phyloP scores from a whole-genome alignment of 768 basidiomycete species.

The Tephrocybe sp. region DNA sequence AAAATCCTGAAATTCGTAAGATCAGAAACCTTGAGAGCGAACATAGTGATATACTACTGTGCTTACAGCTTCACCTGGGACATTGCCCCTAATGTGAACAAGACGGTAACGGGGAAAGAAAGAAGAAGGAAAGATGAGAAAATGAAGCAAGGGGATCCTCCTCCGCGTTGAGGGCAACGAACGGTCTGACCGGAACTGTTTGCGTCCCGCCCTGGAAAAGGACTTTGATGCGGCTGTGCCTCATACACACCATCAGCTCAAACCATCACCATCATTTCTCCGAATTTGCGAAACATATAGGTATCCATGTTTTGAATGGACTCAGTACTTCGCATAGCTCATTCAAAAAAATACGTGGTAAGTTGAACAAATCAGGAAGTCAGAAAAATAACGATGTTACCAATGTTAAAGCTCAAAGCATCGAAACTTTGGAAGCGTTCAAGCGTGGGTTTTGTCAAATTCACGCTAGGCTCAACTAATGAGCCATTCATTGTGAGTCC shows the following conservation, averaged over 20 bases:
- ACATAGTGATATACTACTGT: constrained; percentile 21
- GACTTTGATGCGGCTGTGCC: constrained; percentile 11
- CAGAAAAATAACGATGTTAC: no score
- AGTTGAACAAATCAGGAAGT: no score
- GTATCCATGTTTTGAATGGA: no score
- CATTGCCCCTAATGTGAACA: constrained; percentile 24
- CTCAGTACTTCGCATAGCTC: no score
- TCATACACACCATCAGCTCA: background rate
- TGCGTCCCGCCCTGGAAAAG: background rate
- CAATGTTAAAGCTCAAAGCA: no score
- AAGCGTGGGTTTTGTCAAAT: no score
- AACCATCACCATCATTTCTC: constrained; percentile 1
- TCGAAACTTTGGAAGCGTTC: no score
- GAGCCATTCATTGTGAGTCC: no score
- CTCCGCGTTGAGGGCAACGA: constrained; percentile 2
- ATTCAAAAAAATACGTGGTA: no score
- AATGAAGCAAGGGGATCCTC: background rate
- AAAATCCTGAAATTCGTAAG: constrained; percentile 51
- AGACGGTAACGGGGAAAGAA: background rate
- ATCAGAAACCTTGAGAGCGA: constrained; percentile 8
- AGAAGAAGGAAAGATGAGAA: constrained; percentile 1
- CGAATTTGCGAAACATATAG: background rate
- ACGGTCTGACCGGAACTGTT: constrained; percentile 10
- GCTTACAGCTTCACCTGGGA: constrained; percentile 46
- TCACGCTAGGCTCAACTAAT: no score